Percentiles rank a stretch among this genome's conserved stretches.
Evolutionary conservation across 495 filamentous ascomycete species (phyloP).

Genomic region (Aspergillus steynii): DNA sequence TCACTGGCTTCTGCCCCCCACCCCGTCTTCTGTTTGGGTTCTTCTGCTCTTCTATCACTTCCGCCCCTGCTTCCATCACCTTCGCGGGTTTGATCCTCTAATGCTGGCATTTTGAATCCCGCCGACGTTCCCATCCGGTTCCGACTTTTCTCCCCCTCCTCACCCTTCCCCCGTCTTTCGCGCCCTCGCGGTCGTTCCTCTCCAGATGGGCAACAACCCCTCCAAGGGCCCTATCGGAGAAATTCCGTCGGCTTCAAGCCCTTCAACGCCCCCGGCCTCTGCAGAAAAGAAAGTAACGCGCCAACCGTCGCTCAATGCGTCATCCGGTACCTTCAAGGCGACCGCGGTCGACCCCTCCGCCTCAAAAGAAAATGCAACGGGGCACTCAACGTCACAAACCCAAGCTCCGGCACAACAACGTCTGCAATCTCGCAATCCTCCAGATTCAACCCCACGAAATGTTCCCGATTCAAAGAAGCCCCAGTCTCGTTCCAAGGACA

Average conservation of each 20-base stretch:
- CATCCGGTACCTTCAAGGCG: conserved; percentile 38
- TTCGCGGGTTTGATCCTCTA: conserved; percentile 16
- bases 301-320: conserved; percentile 41
- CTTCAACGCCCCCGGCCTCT: conserved; percentile 26
- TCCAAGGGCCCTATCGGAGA: conserved; percentile 47
- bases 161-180: conserved; percentile 4
- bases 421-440: conserved; percentile 39
- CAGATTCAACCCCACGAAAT: conserved; percentile 25
- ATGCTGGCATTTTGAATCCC: conserved; percentile 24
- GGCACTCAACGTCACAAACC: conserved; percentile 39
- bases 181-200: conserved; percentile 16
- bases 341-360: conserved; percentile 45
- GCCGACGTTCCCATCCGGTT: conserved; percentile 2
- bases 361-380: conserved; percentile 42
- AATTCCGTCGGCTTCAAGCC: conserved; percentile 26
- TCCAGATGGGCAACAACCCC: conserved; percentile 52
- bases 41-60: background rate
- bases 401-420: conserved; percentile 40
- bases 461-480: conserved; percentile 25
- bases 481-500: conserved; percentile 28
- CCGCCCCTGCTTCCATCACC: conserved; percentile 8
- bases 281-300: conserved; percentile 42
- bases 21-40: conserved; percentile 6
- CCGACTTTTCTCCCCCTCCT: conserved; percentile 6
- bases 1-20: background rate